phyloP scores from a whole-genome alignment of 2,329 filamentous ascomycete species.

The Fusarium succisae region DNA sequence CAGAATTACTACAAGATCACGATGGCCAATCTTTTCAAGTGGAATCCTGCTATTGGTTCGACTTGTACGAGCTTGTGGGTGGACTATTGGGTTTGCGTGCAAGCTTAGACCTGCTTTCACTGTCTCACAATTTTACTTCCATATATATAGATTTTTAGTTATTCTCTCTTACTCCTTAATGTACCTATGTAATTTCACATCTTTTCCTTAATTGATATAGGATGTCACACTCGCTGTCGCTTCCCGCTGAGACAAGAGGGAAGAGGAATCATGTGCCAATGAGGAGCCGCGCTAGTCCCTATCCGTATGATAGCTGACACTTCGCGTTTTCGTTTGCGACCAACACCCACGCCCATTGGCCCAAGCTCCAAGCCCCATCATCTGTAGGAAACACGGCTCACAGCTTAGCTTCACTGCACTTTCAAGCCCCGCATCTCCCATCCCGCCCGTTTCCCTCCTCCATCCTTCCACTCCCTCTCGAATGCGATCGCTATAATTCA shows the following conservation, averaged over 20 bases:
- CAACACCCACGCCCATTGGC: background rate
- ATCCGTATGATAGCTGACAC: background rate
- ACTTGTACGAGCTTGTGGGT: background rate
- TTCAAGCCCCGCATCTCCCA: background rate
- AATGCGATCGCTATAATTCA: background rate
- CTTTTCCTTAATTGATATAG: background rate
- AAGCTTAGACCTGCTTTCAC: background rate
- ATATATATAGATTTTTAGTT: accelerated
- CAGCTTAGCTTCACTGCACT: background rate
- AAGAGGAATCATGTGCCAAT: background rate
- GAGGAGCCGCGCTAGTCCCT: background rate
- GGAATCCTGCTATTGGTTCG: conserved; percentile 9
- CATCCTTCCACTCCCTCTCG: background rate
- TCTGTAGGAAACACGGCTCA: background rate
- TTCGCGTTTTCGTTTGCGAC: background rate
- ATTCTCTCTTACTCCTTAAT: no score
- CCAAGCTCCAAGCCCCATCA: background rate
- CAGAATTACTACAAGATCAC: conserved; percentile 10
- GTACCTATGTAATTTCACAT: background rate
- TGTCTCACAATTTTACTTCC: no score
- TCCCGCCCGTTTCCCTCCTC: background rate
- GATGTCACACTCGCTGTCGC: background rate
- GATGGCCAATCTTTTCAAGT: background rate
- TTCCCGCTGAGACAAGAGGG: background rate
- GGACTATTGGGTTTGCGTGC: background rate